These are phyloP conservation scores for Thalia dealbata DNA, from an alignment of 176 grass and related monocot genomes.

Conservation along the genomic window DNA sequence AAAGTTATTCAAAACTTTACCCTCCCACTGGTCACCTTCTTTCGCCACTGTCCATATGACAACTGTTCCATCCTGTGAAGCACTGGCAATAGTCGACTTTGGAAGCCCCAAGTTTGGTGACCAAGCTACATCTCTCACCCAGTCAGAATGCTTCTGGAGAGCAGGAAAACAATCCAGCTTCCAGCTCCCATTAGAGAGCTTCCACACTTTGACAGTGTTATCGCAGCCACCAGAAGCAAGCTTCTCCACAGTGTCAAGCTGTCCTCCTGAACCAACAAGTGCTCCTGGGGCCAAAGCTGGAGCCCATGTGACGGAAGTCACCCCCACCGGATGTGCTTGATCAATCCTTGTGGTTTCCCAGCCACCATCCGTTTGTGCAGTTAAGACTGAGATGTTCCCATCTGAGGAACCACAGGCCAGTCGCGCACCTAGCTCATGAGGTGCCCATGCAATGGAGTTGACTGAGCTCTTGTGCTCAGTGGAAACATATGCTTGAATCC, in stretches of 20 bases:
- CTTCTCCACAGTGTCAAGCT: background rate
- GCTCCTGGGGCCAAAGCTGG: constrained; percentile 2
- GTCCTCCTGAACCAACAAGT: background rate
- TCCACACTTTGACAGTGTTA: constrained; percentile 3
- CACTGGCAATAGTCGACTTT: background rate
- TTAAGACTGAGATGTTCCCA: background rate
- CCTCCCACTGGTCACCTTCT: constrained; percentile 1
- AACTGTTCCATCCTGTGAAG: background rate
- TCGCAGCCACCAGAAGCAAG: constrained; percentile 2
- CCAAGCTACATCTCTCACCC: background rate
- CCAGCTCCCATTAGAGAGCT: background rate
- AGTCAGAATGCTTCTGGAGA: background rate
- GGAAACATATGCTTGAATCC: background rate
- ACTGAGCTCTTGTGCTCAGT: constrained; percentile 3
- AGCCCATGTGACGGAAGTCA: constrained; percentile 1
- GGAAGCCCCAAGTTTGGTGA: background rate
- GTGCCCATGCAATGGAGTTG: background rate
- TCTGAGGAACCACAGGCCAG: constrained; percentile 2
- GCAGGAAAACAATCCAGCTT: constrained; percentile 5
- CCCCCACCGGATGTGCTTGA: background rate
- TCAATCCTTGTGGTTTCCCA: constrained; percentile 7
- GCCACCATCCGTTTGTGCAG: background rate
- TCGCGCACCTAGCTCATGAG: background rate
- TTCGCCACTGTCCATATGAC: constrained; percentile 1
- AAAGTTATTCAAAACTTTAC: constrained; percentile 3